Percentiles rank a stretch among this genome's conserved stretches.
phyloP scores from a whole-genome alignment of 169 alveolate genomes.

The Plasmodium vinckei region DNA sequence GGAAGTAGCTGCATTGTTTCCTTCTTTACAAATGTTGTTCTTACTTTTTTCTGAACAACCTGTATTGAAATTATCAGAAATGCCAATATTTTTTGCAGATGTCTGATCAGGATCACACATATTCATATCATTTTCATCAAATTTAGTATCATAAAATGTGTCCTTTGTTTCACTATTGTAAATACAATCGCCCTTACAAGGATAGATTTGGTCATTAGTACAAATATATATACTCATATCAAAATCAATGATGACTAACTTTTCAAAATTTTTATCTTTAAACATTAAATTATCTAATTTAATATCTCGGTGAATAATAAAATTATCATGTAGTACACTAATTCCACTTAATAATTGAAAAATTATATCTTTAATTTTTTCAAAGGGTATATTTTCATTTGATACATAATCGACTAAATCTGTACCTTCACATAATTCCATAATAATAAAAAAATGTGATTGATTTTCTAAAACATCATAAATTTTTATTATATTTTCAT shows the following conservation, averaged over 20 bases:
- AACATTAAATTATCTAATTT: slow-evolving; percentile 66
- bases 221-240: slow-evolving; percentile 66
- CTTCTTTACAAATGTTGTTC: slow-evolving; percentile 4
- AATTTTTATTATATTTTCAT: slow-evolving; percentile 54
- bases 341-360: slow-evolving; percentile 56
- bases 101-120: no score
- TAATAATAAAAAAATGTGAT: slow-evolving; percentile 56
- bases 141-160: slow-evolving; percentile 1
- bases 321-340: slow-evolving; percentile 48
- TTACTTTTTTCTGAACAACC: no score
- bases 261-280: slow-evolving; percentile 52
- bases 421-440: slow-evolving; percentile 73
- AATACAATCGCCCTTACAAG: neutral
- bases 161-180: slow-evolving; percentile 21
- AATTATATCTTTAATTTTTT: slow-evolving; percentile 52
- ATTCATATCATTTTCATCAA: neutral
- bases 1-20: neutral
- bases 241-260: slow-evolving; percentile 59
- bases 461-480: slow-evolving; percentile 54
- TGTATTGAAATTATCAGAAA: no score
- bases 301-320: slow-evolving; percentile 65
- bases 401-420: slow-evolving; percentile 75
- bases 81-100: no score
- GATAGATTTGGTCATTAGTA: slow-evolving; percentile 11
- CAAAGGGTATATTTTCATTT: slow-evolving; percentile 50